Percentiles rank a stretch among this genome's conserved stretches.
Evolutionary conservation across 2,329 filamentous ascomycete species (phyloP).

Genomic region (Aspergillus nomiae): DNA sequence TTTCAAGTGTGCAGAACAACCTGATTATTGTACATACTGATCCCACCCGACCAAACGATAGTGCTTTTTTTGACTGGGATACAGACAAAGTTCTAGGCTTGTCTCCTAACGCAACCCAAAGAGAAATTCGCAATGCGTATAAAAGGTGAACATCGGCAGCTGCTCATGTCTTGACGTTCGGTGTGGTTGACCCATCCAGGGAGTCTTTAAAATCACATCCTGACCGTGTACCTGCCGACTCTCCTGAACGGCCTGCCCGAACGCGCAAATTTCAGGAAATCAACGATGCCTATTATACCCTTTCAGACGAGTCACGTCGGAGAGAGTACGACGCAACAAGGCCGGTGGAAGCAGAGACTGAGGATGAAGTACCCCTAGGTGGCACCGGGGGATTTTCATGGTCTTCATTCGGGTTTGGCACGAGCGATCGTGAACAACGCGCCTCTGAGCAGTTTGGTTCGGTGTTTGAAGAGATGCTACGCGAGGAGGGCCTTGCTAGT

Average conservation of each 20-base stretch:
- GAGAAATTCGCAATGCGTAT: conserved; percentile 91
- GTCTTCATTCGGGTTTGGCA: conserved; percentile 68
- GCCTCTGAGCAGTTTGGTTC: conserved; percentile 81
- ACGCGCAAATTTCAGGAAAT: conserved; percentile 90
- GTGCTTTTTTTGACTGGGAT: conserved; percentile 9
- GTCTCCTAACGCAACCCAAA: conserved; percentile 70
- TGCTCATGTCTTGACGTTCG: background rate
- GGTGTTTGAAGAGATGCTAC: conserved; percentile 87
- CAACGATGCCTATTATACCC: conserved; percentile 90
- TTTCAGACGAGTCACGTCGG: conserved; percentile 76
- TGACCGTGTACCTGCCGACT: conserved; percentile 81
- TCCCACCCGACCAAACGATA: background rate
- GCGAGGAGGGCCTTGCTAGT: conserved; percentile 75
- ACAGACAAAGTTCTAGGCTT: conserved; percentile 75
- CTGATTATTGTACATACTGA: conserved; percentile 44
- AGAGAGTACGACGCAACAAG: conserved; percentile 78
- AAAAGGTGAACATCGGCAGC: conserved; percentile 65
- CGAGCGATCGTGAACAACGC: conserved; percentile 35
- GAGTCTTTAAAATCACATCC: conserved; percentile 91
- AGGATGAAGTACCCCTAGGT: conserved; percentile 50
- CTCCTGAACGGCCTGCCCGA: conserved; percentile 76
- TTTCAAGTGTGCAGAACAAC: conserved; percentile 23
- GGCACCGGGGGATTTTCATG: conserved; percentile 67
- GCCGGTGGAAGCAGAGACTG: conserved; percentile 53
- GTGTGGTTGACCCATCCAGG: conserved; percentile 46